Evolutionary conservation across 2,329 filamentous ascomycete species (phyloP), one percentile per base, ranked within the genome.

Genomic region (Lizonia empirigonia): DNA sequence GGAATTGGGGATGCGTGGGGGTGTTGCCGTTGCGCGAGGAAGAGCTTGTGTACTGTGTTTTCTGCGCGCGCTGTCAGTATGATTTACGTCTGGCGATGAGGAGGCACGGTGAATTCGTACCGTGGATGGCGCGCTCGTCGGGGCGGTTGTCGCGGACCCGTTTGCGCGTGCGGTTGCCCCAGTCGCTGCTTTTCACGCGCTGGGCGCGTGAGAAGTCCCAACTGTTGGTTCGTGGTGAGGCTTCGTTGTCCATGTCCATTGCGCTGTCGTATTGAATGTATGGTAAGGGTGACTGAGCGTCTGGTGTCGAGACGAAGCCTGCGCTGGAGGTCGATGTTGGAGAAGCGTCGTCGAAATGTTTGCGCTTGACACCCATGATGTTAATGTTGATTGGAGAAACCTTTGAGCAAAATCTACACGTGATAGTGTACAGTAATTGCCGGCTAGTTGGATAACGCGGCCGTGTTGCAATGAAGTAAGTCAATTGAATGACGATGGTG

Each of bases 131-230:
- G 45, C 78, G 72, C 46, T 84, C 82, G 45, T 83, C 78, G 0
- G 83, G 84, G 35, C 83, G 76, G 61, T 81, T 79, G 65, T 85
- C 79, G 51, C 83, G 76, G 57, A 81, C 78, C 26, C 84, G 73
- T 69, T 86, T 86, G 52, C 80, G 76, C 48, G 84, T 86, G 15
- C 84, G 79, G 54, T 78, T 79, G 59, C 80, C 77, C 35, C 84
- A 76, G 59, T 84, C 62, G 15, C 65, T 65, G 29, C 45, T 44
- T 41, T 70, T 67, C 26, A 65, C 55, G 19, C 68, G 59, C n/a
- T 58, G 58, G 7, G 60, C 58, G 18, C 60, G 60, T 6, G 53
- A 50, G 29, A 69, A 69, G 24, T 68, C 60, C 67, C 67, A 69
- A 8, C 50, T 58, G 18, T 49, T 57, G 15, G 37, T 36, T 29